A percentile compares a stretch with the other conserved stretches of the same genome.
Evolutionary conservation across 257 asterid species (phyloP).

Genomic region (Phtheirospermum japonicum): DNA sequence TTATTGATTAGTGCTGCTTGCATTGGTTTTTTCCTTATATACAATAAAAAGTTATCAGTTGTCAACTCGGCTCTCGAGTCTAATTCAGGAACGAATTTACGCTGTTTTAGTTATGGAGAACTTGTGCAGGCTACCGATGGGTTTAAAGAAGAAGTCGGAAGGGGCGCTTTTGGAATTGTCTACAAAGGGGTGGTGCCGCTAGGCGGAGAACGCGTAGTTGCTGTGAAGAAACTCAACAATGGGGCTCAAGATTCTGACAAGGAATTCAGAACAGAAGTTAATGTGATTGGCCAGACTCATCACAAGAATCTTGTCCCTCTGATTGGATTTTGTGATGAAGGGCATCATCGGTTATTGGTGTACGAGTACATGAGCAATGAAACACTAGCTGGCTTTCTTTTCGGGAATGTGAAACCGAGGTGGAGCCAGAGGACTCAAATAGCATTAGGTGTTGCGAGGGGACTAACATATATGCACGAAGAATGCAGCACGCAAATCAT

Average conservation of each 20-base stretch:
- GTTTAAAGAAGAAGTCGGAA: constrained; percentile 48
- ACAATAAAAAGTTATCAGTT: constrained; percentile 16
- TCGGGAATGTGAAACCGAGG: constrained; percentile 33
- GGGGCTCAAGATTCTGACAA: constrained; percentile 47
- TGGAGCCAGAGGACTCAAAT: constrained; percentile 51
- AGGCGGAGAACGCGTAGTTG: constrained; percentile 24
- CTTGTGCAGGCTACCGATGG: constrained; percentile 41
- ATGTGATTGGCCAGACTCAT: constrained; percentile 51
- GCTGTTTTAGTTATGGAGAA: constrained; percentile 41
- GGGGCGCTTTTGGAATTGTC: constrained; percentile 64
- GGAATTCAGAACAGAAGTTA: constrained; percentile 59
- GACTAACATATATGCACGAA: constrained; percentile 47
- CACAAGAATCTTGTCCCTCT: constrained; percentile 63
- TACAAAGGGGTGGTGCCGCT: constrained; percentile 42
- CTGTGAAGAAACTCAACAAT: constrained; percentile 53
- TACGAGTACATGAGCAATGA: constrained; percentile 53
- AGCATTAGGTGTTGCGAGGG: constrained; percentile 48
- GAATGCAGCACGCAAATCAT: constrained; percentile 54
- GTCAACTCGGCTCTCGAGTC: not conserved
- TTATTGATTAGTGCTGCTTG: constrained; percentile 31
- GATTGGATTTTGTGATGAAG: constrained; percentile 55
- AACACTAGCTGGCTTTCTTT: constrained; percentile 42
- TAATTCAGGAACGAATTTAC: constrained; percentile 23
- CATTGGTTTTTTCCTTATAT: constrained; percentile 25
- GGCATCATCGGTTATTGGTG: constrained; percentile 39